Base-by-base conservation (phyloP, 2,329 filamentous ascomycete genomes). In the Anthostomella pinea region DNA sequence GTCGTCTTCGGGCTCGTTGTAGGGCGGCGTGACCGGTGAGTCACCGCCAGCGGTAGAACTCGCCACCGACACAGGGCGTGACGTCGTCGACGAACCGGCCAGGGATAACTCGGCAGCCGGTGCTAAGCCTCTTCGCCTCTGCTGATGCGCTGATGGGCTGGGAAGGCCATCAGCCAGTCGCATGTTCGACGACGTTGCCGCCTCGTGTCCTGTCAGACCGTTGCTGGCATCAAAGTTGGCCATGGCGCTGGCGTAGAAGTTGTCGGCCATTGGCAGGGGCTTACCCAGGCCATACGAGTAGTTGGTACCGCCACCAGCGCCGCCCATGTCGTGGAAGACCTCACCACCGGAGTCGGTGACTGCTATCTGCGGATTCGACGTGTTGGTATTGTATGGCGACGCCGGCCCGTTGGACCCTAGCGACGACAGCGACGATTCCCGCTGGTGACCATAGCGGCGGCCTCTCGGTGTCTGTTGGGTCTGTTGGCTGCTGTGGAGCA, bases 371-470 rank as follows among this genome's bases (percentile, higher is more conserved):
- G 77, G 77, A 43, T 79, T 76, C 23, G 75, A 69, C 2, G 67
- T 72, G 51, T 67, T 77, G 39, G 70, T 64, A 24, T 68, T 71
- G 55, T 69, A 81, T 3, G 78, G 77, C 13, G 79, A 82, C 0
- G 71, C 66, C 13, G 78, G 78, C n/a, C 73, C 75, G 22, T 73
- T 68, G 1, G 78, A 81, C 8, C 74, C 76, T 25, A 81, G 51
- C 0, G 79, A 81, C 0, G 78, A 81, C 23, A 79, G 62, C 6
- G 77, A 81, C 2, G 77, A 76, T 46, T 81, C 77, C 48, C 78
- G 72, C 29, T 81, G 69, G 51, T 82, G 78, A 17, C 66, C 52
- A 23, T 67, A 56, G 11, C 67, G 64, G 38, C 51, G 52, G 25
- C 49, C 48, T 36, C 52, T 51, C 13, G 55, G 52, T n/a, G 52